phyloP scores from a whole-genome alignment of 2,329 filamentous ascomycete species.

The Diaporthe helianthi region DNA sequence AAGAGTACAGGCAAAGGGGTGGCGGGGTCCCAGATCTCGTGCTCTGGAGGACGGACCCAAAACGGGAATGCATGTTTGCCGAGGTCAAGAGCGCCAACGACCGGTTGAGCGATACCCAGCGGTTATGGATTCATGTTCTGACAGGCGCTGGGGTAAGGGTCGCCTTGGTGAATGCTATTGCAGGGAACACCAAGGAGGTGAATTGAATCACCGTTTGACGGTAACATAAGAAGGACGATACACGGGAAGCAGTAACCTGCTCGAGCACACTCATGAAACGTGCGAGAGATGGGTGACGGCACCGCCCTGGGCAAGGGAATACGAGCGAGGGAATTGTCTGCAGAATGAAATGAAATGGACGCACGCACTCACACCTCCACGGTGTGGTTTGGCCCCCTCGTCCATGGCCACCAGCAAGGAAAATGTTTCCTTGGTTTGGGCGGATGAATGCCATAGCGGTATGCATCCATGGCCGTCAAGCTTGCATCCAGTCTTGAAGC shows the following conservation, averaged over 20 bases:
- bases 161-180: constrained; percentile 75
- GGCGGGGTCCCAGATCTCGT: constrained; percentile 93
- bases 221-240: neutral
- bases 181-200: constrained; percentile 57
- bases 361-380: too few relatives aligned
- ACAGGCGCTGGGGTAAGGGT: constrained; percentile 84
- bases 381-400: too few relatives aligned
- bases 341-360: too few relatives aligned
- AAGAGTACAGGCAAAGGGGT: constrained; percentile 88
- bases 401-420: neutral
- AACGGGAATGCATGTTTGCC: constrained; percentile 74
- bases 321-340: too few relatives aligned
- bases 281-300: neutral
- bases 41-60: constrained; percentile 70
- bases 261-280: neutral
- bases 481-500: neutral
- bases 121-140: constrained; percentile 95
- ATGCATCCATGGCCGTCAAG: neutral
- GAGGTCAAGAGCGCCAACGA: constrained; percentile 90
- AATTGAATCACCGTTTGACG: constrained; percentile 39
- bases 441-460: neutral
- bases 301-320: too few relatives aligned
- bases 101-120: constrained; percentile 91
- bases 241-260: neutral
- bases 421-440: neutral